Conservation (phyloP, 192 early-diverging fungal genomes). For the Gorgonomyces haynaldii region DNA sequence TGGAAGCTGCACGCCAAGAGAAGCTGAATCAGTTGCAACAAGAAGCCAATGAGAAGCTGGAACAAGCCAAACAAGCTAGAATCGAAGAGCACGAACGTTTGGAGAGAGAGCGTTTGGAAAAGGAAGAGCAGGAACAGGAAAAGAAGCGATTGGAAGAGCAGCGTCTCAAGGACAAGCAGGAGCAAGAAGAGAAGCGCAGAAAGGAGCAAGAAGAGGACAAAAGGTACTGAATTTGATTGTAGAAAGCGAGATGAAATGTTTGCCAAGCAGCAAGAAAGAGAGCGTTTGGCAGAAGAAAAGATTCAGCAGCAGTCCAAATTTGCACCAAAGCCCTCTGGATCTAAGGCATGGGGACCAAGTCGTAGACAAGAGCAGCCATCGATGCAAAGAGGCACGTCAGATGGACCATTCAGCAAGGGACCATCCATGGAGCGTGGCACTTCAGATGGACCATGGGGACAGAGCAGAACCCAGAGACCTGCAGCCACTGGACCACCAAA, state of each 20-base stretch:
- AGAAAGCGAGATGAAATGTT: too few relatives aligned
- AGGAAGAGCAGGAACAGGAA: constrained; percentile 9
- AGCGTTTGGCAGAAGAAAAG: neutral
- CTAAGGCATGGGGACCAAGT: constrained; percentile 4
- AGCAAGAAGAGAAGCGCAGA: constrained; percentile 4
- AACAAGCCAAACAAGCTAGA: constrained; percentile 59
- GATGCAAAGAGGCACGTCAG: neutral
- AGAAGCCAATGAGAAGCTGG: constrained; percentile 51
- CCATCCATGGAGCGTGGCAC: too few relatives aligned
- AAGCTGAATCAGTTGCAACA: constrained; percentile 40
- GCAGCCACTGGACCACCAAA: constrained; percentile 3
- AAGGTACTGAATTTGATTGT: too few relatives aligned
- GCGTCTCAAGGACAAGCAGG: constrained; percentile 1
- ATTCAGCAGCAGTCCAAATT: neutral
- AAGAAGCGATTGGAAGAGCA: constrained; percentile 8
- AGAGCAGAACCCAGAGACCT: neutral
- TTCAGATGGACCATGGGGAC: neutral
- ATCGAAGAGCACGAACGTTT: constrained; percentile 38
- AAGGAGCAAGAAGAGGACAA: constrained; percentile 7
- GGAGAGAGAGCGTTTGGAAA: constrained; percentile 10
- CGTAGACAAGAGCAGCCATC: neutral
- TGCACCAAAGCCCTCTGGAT: neutral
- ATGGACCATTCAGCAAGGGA: neutral
- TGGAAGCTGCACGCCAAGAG: constrained; percentile 45
- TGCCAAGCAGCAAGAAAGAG: constrained; percentile 1